Evolutionary conservation across 2,329 filamentous ascomycete genomes (phyloP).

Genomic region (Claviceps digitariae): DNA sequence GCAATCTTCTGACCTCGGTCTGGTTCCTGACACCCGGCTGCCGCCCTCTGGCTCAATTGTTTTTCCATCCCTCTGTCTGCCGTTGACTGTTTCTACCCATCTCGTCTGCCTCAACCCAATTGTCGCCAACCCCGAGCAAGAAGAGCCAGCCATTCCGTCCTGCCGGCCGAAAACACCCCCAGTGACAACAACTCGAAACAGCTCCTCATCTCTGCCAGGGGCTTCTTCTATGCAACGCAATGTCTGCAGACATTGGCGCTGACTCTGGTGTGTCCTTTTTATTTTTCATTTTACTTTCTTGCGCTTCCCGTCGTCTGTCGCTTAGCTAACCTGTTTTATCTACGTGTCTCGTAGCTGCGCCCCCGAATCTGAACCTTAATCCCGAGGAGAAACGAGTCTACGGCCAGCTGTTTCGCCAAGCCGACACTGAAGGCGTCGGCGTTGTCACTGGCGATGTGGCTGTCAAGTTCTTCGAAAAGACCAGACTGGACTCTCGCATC

Average conservation of each 20-base stretch:
- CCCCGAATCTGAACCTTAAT: slow-evolving; percentile 70
- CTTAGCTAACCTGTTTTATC: slow-evolving; percentile 6
- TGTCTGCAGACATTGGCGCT: slow-evolving; percentile 13
- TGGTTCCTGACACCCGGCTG: neutral
- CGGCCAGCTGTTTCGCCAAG: slow-evolving; percentile 82
- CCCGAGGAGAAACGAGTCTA: slow-evolving; percentile 89
- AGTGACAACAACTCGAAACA: slow-evolving; percentile 1
- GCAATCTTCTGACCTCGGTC: neutral
- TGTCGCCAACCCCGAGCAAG: neutral
- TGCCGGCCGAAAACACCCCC: neutral
- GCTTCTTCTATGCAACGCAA: slow-evolving; percentile 8
- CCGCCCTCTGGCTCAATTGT: neutral
- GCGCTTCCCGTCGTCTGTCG: neutral
- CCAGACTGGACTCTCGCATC: slow-evolving; percentile 69
- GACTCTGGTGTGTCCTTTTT: slow-evolving; percentile 10
- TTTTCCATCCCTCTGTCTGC: neutral
- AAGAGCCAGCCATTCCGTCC: neutral
- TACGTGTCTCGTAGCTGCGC: slow-evolving; percentile 28
- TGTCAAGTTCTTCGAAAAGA: slow-evolving; percentile 97
- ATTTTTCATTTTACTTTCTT: neutral
- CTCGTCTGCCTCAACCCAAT: neutral
- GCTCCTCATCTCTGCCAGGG: neutral
- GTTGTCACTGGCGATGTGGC: slow-evolving; percentile 94
- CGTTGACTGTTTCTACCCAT: neutral
- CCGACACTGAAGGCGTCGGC: slow-evolving; percentile 80